Evolutionary conservation across 1,284 basidiomycete species (phyloP), one percentile per base, ranked within the genome.

Genomic region (Apiotrichum gamsii): DNA sequence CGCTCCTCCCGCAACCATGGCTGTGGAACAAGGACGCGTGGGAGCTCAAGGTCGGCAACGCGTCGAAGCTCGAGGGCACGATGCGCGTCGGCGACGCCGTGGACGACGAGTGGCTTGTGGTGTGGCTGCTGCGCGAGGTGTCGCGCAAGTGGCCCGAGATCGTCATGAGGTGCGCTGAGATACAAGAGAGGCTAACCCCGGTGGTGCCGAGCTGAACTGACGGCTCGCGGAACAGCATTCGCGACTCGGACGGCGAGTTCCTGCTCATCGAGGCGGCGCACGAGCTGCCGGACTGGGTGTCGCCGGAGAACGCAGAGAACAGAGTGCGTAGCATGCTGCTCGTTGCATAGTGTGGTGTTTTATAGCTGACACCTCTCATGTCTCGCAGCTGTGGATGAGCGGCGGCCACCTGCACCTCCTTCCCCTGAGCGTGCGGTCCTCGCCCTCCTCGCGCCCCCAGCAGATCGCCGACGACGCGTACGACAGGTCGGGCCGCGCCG

Each of bases 211-310:
- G 48, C 45, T 50, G 37, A 49, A n/a, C 41, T n/a, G n/a, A n/a
- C n/a, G n/a, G n/a, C n/a, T n/a, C n/a, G n/a, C n/a, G n/a, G n/a
- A 0, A 45, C 43, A 72, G 89, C 57, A 78, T 85, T 2, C 82
- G 80, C 52, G 94, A 97, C 72, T 84, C 86, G 4, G 94, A 99
- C 69, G 95, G 95, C 24, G 89, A 98, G 62, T 96, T 98, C 64
- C 72, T 98, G 33, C 78, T 98, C 51, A 97, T 98, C 55, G 94
- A 99, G 73, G 94, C 90, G 3, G 95, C 95, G 10, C 86, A 97
- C 46, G 78, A 77, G 39, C 75, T 99, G 10, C 93, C 94, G 4
- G 74, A 78, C 1, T 98, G 94, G 95, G 82, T 97, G 36, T 85
- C 84, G 11, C 95, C 94, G 1, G 79, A 83, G 36, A 91, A 93